A percentile compares a stretch with the other conserved stretches of the same genome.
Conservation (phyloP, 2,329 filamentous ascomycete genomes). For the Colletotrichum sp. region DNA sequence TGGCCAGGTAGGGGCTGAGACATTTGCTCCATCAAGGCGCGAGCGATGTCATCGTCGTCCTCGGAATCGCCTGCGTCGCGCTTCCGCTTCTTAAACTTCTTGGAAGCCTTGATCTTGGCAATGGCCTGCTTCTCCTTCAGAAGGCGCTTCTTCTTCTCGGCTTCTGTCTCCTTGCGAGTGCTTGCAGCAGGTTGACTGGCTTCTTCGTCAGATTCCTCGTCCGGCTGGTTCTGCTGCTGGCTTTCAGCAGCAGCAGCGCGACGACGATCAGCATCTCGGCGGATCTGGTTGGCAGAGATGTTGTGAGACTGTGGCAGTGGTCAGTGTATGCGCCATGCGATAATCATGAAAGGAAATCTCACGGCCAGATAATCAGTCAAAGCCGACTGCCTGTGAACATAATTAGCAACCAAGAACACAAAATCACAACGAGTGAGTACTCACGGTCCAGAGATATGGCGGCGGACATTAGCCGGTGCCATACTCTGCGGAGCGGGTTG, state of each 20-base stretch:
- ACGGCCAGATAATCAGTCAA: conserved; percentile 59
- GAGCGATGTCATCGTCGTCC: conserved; percentile 56
- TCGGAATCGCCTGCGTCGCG: conserved; percentile 39
- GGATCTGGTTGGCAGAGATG: conserved; percentile 67
- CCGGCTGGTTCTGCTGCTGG: conserved; percentile 19
- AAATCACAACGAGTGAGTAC: not conserved
- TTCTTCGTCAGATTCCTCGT: conserved; percentile 27
- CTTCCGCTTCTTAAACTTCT: conserved; percentile 61
- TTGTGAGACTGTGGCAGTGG: conserved; percentile 64
- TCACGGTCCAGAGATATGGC: conserved; percentile 18
- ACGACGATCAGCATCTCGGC: conserved; percentile 52
- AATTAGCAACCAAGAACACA: not conserved
- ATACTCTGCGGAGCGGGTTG: conserved; percentile 1
- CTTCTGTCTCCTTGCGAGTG: conserved; percentile 22
- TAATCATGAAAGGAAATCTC: conserved; percentile 20
- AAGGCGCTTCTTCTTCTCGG: conserved; percentile 34
- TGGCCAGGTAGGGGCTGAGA: conserved; percentile 75
- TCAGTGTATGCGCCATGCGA: not conserved
- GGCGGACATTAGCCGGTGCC: not conserved
- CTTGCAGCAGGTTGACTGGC: conserved; percentile 11
- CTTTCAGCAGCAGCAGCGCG: conserved; percentile 34
- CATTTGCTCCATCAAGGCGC: conserved; percentile 51
- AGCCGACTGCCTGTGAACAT: conserved; percentile 49
- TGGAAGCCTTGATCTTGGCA: conserved; percentile 67
- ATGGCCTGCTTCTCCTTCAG: conserved; percentile 59